A percentile compares a stretch with the other conserved stretches of the same genome.
These are phyloP conservation scores for Thelonectria blattea DNA, from an alignment of 2,329 filamentous ascomycete species.

Conservation along the genomic window DNA sequence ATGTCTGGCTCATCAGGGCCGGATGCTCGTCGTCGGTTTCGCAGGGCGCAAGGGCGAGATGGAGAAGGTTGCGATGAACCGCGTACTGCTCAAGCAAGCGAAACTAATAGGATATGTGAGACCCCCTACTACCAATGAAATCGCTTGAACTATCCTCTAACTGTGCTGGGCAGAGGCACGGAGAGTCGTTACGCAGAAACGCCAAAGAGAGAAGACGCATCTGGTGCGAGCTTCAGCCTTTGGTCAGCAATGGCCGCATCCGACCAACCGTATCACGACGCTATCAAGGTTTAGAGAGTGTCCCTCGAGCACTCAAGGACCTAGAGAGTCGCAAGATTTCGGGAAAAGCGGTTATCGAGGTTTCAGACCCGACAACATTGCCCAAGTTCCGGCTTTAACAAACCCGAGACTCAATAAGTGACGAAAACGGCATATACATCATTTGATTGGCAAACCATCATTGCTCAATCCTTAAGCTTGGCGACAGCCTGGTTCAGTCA, in stretches of 20 bases:
- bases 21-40: slow-evolving; percentile 64
- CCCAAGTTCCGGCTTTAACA: slow-evolving; percentile 15
- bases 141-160: background rate
- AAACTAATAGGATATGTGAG: slow-evolving; percentile 60
- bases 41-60: slow-evolving; percentile 59
- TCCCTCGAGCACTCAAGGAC: slow-evolving; percentile 57
- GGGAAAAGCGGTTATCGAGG: slow-evolving; percentile 63
- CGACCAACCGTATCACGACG: slow-evolving; percentile 57
- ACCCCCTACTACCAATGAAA: slow-evolving; percentile 7
- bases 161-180: slow-evolving; percentile 53
- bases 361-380: background rate
- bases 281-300: slow-evolving; percentile 57
- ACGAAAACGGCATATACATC: background rate
- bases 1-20: slow-evolving; percentile 59
- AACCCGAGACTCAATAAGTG: background rate
- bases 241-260: slow-evolving; percentile 55
- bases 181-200: slow-evolving; percentile 58
- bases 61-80: slow-evolving; percentile 61
- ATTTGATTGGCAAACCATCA: background rate
- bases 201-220: slow-evolving; percentile 54
- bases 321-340: slow-evolving; percentile 56
- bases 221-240: slow-evolving; percentile 56
- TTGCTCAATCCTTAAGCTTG: background rate
- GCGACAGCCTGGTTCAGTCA: background rate
- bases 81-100: slow-evolving; percentile 58